Conservation (phyloP, 805 yeast genomes). For the Yarrowia sp. region DNA sequence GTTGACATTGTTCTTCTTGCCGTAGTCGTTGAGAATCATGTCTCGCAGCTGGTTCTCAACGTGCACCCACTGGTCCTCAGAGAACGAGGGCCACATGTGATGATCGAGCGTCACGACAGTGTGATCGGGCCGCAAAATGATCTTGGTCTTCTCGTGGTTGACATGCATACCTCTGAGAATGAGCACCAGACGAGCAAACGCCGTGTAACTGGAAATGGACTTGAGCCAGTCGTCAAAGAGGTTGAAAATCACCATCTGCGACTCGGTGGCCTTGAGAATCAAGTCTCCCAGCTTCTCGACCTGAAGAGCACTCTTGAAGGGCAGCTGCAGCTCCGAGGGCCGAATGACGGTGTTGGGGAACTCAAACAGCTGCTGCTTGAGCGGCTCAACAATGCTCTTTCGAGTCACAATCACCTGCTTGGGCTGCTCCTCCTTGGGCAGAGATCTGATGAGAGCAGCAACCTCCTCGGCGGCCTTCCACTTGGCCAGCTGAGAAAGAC, state of each 20-base stretch:
- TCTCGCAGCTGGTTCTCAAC: conserved; percentile 90
- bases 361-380: conserved; percentile 96
- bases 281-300: conserved; percentile 79
- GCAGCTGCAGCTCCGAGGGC: conserved; percentile 86
- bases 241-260: conserved; percentile 89
- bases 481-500: conserved; percentile 89
- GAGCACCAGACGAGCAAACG: conserved; percentile 85
- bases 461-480: conserved; percentile 99
- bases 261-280: conserved; percentile 86
- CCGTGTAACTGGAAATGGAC: conserved; percentile 84
- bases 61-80: conserved; percentile 89
- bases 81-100: conserved; percentile 92
- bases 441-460: conserved; percentile 84
- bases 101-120: conserved; percentile 72
- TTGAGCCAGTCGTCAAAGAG: conserved; percentile 94
- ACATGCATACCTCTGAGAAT: conserved; percentile 83
- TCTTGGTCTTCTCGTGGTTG: conserved; percentile 75
- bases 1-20: conserved; percentile 83
- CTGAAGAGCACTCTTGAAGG: conserved; percentile 85
- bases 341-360: conserved; percentile 91
- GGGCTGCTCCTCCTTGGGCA: conserved; percentile 95
- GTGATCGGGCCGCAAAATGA: conserved; percentile 77
- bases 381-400: conserved; percentile 89
- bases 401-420: conserved; percentile 88
- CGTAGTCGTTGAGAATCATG: conserved; percentile 82